Evolutionary conservation across 139 green algal genomes (phyloP).

Genomic region (Chlamydomonas incerta): DNA sequence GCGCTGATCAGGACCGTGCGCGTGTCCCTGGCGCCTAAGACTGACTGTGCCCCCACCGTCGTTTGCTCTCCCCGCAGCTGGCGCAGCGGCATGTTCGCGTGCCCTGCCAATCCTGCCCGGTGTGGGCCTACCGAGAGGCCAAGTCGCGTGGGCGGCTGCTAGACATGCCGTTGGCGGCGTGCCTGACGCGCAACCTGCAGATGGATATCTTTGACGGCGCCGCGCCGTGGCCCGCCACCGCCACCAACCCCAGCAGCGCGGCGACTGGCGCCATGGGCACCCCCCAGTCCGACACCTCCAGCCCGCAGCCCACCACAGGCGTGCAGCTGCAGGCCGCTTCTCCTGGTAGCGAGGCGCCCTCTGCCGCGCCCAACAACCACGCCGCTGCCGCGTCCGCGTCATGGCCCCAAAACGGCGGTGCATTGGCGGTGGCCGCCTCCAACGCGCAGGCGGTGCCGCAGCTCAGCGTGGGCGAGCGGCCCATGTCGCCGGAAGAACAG

Average conservation of each 20-base stretch:
- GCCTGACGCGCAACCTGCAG: conserved; percentile 16
- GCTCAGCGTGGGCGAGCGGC: neutral
- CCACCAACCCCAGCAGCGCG: conserved; percentile 9
- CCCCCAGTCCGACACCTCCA: conserved; percentile 19
- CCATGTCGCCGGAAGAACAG: neutral
- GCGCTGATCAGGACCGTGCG: too few relatives aligned
- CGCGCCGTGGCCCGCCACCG: neutral
- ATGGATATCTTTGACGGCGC: conserved; percentile 34
- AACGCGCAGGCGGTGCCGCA: neutral
- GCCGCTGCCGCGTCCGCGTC: neutral
- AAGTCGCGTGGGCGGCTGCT: conserved; percentile 23
- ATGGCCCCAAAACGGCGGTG: conserved; percentile 10
- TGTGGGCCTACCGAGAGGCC: conserved; percentile 37
- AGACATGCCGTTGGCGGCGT: conserved; percentile 27
- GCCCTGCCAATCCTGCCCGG: conserved; percentile 29
- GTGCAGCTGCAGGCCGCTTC: too few relatives aligned
- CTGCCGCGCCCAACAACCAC: too few relatives aligned
- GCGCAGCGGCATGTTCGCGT: conserved; percentile 38
- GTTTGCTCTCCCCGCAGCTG: conserved; percentile 2
- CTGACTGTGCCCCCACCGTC: too few relatives aligned
- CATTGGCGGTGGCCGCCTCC: neutral
- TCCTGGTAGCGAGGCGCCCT: too few relatives aligned
- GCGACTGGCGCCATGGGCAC: neutral
- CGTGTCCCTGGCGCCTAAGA: too few relatives aligned
- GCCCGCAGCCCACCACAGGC: neutral